These are phyloP conservation scores for Physocladia obscura DNA, from an alignment of 192 early-diverging fungal genomes.

Conservation along the genomic window DNA sequence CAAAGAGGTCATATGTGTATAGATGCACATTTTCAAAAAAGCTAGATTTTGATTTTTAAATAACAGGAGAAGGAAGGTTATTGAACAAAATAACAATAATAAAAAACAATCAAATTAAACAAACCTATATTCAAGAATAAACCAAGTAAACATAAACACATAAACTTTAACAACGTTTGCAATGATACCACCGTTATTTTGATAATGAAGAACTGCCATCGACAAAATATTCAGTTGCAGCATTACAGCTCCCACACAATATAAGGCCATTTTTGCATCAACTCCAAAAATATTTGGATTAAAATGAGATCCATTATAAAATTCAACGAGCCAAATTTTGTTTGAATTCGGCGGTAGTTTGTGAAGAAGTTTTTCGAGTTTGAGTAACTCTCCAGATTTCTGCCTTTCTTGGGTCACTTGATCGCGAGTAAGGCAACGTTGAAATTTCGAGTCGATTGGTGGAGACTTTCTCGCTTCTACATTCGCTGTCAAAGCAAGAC, in stretches of 20 bases:
- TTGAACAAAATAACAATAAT: neutral
- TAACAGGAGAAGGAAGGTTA: neutral
- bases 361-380: neutral
- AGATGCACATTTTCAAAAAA: slow-evolving; percentile 32
- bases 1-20: slow-evolving; percentile 45
- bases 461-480: neutral
- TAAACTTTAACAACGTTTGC: slow-evolving; percentile 13
- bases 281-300: slow-evolving; percentile 26
- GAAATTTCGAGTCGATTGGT: slow-evolving; percentile 22
- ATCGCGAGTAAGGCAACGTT: slow-evolving; percentile 26
- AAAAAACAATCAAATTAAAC: neutral
- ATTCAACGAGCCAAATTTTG: slow-evolving; percentile 12
- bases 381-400: neutral
- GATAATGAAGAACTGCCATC: neutral
- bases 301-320: slow-evolving; percentile 25
- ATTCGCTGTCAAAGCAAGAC: neutral
- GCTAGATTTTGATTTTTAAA: neutral
- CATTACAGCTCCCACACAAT: slow-evolving; percentile 26
- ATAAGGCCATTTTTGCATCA: slow-evolving; percentile 36
- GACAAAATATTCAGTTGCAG: slow-evolving; percentile 27
- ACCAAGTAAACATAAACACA: slow-evolving; percentile 21
- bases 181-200: slow-evolving; percentile 4
- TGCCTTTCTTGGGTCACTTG: neutral
- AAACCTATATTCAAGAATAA: slow-evolving; percentile 31
- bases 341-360: neutral